phyloP scores from a whole-genome alignment of 2,329 filamentous ascomycete genomes.

The Fusarium illudens region DNA sequence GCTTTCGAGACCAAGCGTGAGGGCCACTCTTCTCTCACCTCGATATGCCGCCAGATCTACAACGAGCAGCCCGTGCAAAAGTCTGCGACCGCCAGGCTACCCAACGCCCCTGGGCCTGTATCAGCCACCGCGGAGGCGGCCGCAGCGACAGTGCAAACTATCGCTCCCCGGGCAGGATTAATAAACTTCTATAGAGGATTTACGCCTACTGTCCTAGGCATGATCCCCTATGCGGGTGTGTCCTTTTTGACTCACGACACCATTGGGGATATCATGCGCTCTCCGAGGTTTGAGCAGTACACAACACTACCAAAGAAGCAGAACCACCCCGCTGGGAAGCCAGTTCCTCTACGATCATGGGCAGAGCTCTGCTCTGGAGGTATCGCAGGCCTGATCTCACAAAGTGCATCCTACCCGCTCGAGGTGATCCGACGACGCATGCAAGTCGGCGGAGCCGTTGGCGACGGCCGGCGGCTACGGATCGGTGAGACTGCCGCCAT shows the following conservation, averaged over 20 bases:
- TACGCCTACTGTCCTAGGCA: slow-evolving; percentile 86
- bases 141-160: slow-evolving; percentile 52
- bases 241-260: slow-evolving; percentile 97
- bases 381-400: slow-evolving; percentile 85
- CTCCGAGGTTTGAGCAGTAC: slow-evolving; percentile 70
- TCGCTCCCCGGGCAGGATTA: slow-evolving; percentile 72
- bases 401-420: slow-evolving; percentile 91
- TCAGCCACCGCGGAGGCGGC: slow-evolving; percentile 54
- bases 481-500: slow-evolving; percentile 80
- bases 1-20: slow-evolving; percentile 91
- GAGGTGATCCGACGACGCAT: slow-evolving; percentile 92
- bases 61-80: slow-evolving; percentile 68
- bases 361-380: slow-evolving; percentile 88
- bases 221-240: slow-evolving; percentile 95
- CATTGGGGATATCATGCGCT: slow-evolving; percentile 82
- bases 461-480: slow-evolving; percentile 81
- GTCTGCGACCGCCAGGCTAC: slow-evolving; percentile 41
- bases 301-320: slow-evolving; percentile 75
- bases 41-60: slow-evolving; percentile 89
- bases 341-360: slow-evolving; percentile 80
- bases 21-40: slow-evolving; percentile 72
- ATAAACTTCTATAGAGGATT: slow-evolving; percentile 97
- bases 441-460: slow-evolving; percentile 95
- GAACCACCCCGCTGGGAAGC: slow-evolving; percentile 65
- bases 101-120: slow-evolving; percentile 38